A percentile compares a stretch with the other conserved stretches of the same genome.
Evolutionary conservation across 1,284 basidiomycete genomes (phyloP).

Genomic region (Apiotrichum brassicae): DNA sequence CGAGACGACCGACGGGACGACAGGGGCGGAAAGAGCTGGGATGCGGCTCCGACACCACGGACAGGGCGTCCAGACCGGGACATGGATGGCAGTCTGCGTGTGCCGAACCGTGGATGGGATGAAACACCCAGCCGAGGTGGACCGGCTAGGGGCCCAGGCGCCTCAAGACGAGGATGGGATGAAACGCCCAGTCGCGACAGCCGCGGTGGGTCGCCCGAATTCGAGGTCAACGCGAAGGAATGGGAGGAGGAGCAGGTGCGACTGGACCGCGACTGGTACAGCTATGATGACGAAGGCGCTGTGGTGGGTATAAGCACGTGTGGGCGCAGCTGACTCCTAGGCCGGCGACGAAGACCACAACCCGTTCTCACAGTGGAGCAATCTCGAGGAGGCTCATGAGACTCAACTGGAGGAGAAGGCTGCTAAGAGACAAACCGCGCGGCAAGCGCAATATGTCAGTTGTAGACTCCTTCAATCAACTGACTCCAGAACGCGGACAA

Average conservation of each 20-base stretch:
- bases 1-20: conserved; percentile 15
- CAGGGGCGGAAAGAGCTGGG: conserved; percentile 37
- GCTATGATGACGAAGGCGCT: conserved; percentile 75
- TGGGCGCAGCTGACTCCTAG: conserved; percentile 23
- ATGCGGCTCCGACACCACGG: conserved; percentile 57
- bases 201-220: conserved; percentile 47
- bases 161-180: conserved; percentile 58
- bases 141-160: conserved; percentile 27
- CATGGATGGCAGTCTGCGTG: conserved; percentile 70
- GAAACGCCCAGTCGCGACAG: conserved; percentile 71
- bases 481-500: conserved; percentile 80
- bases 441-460: conserved; percentile 87
- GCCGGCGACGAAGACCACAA: conserved; percentile 84
- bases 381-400: conserved; percentile 63
- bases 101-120: conserved; percentile 84
- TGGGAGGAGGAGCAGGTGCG: conserved; percentile 92
- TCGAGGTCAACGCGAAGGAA: conserved; percentile 56
- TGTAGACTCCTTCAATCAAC: not conserved
- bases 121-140: conserved; percentile 65
- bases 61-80: conserved; percentile 55
- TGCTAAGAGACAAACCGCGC: conserved; percentile 79
- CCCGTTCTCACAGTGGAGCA: conserved; percentile 85
- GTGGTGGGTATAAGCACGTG: conserved; percentile 52
- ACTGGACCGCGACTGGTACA: conserved; percentile 91
- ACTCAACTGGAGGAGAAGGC: conserved; percentile 73